phyloP scores from a whole-genome alignment of 2,329 filamentous ascomycete genomes.

The Aspergillus sp. region DNA sequence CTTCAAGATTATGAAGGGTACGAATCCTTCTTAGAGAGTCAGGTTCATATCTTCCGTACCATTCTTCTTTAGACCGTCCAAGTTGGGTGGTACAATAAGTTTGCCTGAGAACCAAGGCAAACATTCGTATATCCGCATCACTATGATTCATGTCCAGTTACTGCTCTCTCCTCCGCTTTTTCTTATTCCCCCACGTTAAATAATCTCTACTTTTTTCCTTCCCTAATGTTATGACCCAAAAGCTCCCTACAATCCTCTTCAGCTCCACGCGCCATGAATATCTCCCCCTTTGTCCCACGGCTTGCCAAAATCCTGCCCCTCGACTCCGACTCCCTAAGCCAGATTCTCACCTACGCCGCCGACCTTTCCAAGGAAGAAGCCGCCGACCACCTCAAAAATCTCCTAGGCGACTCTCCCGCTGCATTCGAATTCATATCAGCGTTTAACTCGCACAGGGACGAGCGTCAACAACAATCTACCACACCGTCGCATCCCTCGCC shows the following conservation, averaged over 20 bases:
- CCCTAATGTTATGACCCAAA: background rate
- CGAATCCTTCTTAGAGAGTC: background rate
- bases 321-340: constrained; percentile 78
- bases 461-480: background rate
- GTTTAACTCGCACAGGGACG: constrained; percentile 66
- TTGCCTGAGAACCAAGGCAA: constrained; percentile 18
- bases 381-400: constrained; percentile 79
- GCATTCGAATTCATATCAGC: constrained; percentile 69
- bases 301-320: constrained; percentile 79
- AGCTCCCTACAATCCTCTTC: background rate
- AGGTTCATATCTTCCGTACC: background rate
- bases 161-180: background rate
- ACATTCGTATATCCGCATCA: constrained; percentile 1
- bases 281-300: constrained; percentile 55
- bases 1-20: background rate
- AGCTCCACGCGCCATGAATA: constrained; percentile 25
- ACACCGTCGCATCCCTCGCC: background rate
- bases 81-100: background rate
- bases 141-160: background rate
- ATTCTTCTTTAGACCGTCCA: too few species aligned
- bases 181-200: background rate
- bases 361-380: constrained; percentile 75
- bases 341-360: constrained; percentile 78
- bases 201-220: background rate
- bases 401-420: constrained; percentile 82